Base-by-base conservation (phyloP, 1,284 basidiomycete genomes). In the Athelia sp. region DNA sequence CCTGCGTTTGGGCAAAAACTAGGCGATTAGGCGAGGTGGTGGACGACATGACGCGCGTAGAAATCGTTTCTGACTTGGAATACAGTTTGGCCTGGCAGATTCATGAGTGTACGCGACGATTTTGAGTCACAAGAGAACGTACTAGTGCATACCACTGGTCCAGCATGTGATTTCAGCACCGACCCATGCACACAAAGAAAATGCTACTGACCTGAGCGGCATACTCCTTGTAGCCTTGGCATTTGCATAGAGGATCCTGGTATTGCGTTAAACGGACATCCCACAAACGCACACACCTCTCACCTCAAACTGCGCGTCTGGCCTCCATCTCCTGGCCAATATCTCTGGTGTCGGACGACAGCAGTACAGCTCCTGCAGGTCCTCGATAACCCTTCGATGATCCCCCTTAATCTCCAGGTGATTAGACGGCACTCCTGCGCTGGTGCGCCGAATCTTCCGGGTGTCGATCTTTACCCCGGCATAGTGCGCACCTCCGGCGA, bases 61-160 rank as follows among this genome's bases (percentile, higher is more conserved):
- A 72, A 14, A 80, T 58, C 2, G 72, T 77, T 52, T 76, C 70
- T 1, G 79, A 79, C 24, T 70, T 66, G 3, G 76, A 69, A 54
- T 81, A 76, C 1, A 81, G 52, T 53, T 79, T 82, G 3, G 81
- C 69, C 85, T 86, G 4, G 26, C 36, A 18, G 49, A 49, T 23
- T 53, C 31, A 13, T 29, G 26, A 29, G 26, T 13, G 4, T 29
- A 6, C 26, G 13, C 4, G 13, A 29, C 26, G 26, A 29, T 13
- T 4, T 4, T 13, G 26, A 29, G 6, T 13, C 13, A n/a, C 36
- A n/a, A 6, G 24, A 22, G 22, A 3, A 61, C 74, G 42, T 54
- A 82, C 82, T 70, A 85, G 65, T 13, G 76, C 78, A 67, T 78
- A 84, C 77, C 79, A 84, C 73, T 85, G 62, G 2, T 51, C 51